A percentile compares a stretch with the other conserved stretches of the same genome.
Evolutionary conservation across 1,284 basidiomycete genomes (phyloP).

Genomic region (Apiotrichum veenhuisii): DNA sequence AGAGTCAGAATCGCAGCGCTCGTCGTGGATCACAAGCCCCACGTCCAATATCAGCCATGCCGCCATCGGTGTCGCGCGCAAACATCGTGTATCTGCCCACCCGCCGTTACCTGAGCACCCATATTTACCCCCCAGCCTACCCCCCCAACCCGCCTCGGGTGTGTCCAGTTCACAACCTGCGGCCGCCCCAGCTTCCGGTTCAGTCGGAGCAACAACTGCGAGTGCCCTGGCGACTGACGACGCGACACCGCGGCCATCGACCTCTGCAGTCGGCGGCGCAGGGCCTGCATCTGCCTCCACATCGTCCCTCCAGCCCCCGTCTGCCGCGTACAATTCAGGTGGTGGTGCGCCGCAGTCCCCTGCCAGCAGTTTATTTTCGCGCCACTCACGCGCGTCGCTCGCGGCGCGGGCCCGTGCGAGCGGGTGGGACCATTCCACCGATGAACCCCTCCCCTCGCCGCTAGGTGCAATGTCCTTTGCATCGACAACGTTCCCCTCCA

Average conservation of each 20-base stretch:
- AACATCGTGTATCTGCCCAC: no score
- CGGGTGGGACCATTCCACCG: neutral
- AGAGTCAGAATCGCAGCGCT: no score
- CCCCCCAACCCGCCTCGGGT: no score
- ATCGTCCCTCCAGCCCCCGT: neutral
- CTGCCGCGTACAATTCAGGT: neutral
- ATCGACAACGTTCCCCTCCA: neutral
- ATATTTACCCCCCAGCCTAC: no score
- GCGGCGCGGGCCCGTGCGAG: neutral
- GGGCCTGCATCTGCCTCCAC: neutral
- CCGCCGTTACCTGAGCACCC: no score
- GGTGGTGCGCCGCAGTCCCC: neutral
- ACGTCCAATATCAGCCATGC: no score
- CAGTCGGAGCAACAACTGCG: neutral
- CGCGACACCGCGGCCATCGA: neutral
- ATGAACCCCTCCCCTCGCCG: neutral
- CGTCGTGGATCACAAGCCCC: no score
- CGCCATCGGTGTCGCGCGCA: no score
- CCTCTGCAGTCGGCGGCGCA: neutral
- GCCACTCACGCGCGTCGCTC: neutral
- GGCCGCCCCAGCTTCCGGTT: no score
- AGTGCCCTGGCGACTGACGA: neutral
- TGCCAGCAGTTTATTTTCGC: conserved; percentile 1
- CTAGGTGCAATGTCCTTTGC: neutral
- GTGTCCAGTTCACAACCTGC: no score